Evolutionary conservation across 2,329 filamentous ascomycete genomes (phyloP).

Genomic region (Lasiodiplodia citricola): DNA sequence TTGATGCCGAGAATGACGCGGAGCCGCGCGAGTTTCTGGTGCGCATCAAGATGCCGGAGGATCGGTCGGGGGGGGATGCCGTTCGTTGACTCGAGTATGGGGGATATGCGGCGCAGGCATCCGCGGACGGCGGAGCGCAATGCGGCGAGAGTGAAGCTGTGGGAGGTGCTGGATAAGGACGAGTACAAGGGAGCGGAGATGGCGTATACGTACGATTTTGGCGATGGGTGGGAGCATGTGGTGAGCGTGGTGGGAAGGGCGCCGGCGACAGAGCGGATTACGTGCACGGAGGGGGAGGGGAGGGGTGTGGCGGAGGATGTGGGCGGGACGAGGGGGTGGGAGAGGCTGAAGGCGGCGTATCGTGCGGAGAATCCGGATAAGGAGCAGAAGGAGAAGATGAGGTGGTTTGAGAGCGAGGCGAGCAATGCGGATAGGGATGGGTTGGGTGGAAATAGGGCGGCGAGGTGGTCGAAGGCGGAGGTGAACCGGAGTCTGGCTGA

Average conservation of each 20-base stretch:
- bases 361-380: not conserved
- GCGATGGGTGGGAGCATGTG: not conserved
- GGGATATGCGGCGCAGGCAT: slow-evolving; percentile 27
- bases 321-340: not conserved
- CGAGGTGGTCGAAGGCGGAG: no score
- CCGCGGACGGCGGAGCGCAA: slow-evolving; percentile 30
- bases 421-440: no score
- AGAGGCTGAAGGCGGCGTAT: slow-evolving; percentile 4
- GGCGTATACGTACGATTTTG: not conserved
- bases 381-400: not conserved
- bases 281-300: not conserved
- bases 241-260: not conserved
- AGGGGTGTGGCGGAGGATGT: not conserved
- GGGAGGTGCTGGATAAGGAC: slow-evolving; percentile 29
- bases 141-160: slow-evolving; percentile 28
- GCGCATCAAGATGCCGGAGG: not conserved
- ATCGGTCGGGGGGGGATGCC: not conserved
- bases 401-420: not conserved
- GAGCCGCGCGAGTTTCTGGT: not conserved
- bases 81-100: slow-evolving; percentile 23
- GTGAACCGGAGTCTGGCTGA: no score
- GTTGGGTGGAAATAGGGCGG: no score
- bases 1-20: no score
- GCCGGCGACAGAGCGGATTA: not conserved
- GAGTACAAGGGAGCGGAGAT: not conserved